Conservation (phyloP, 352 stramenopile genomes). For the Pythium aquatile region DNA sequence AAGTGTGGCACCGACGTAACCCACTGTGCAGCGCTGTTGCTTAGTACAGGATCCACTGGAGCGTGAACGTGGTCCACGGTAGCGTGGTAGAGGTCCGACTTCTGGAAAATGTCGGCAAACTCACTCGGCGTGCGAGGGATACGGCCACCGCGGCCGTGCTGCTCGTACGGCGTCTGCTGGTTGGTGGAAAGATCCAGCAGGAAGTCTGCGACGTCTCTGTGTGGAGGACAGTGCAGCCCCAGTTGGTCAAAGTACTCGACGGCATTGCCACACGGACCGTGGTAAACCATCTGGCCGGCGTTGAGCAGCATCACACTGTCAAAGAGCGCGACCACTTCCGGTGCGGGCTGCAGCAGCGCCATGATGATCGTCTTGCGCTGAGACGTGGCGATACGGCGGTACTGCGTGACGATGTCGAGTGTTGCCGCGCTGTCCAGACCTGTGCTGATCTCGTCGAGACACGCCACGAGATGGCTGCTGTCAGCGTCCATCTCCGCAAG, state of each 20-base stretch:
- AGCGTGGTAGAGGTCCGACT: slow-evolving; percentile 38
- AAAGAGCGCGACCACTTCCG: slow-evolving; percentile 91
- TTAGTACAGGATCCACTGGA: slow-evolving; percentile 86
- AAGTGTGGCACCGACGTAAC: slow-evolving; percentile 40
- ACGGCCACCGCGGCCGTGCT: neutral
- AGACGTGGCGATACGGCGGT: slow-evolving; percentile 3
- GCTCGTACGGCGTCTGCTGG: slow-evolving; percentile 42
- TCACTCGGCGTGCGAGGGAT: slow-evolving; percentile 32
- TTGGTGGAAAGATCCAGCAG: slow-evolving; percentile 61
- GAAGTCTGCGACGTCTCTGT: slow-evolving; percentile 90
- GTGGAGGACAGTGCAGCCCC: slow-evolving; percentile 55
- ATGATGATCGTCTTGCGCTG: slow-evolving; percentile 64
- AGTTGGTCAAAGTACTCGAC: slow-evolving; percentile 79
- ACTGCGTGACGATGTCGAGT: slow-evolving; percentile 14
- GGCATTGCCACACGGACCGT: slow-evolving; percentile 53
- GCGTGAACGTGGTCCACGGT: slow-evolving; percentile 66
- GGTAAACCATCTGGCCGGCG: slow-evolving; percentile 88
- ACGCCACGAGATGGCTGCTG: neutral
- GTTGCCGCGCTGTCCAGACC: slow-evolving; percentile 52
- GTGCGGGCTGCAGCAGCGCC: slow-evolving; percentile 88
- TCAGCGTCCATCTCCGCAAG: slow-evolving; percentile 80
- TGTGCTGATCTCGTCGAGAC: slow-evolving; percentile 63
- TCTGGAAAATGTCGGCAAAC: slow-evolving; percentile 41
- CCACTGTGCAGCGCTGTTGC: slow-evolving; percentile 63
- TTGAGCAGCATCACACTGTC: slow-evolving; percentile 92